Evolutionary conservation across 129 eudicot genomes (phyloP).

Genomic region (Scalesia atractyloides): DNA sequence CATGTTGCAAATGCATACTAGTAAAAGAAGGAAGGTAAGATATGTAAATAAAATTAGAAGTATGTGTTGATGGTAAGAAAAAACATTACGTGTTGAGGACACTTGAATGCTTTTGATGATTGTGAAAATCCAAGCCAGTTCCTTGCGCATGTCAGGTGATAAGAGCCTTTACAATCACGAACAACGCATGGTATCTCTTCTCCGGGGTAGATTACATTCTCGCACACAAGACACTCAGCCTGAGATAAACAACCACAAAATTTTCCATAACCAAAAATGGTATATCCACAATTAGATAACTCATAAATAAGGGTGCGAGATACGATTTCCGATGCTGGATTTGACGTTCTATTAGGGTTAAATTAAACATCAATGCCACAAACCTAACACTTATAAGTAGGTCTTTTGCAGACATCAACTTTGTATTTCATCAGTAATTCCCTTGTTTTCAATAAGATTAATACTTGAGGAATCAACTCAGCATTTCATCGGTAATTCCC

Average conservation of each 20-base stretch:
- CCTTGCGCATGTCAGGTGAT: constrained; percentile 66
- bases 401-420: neutral
- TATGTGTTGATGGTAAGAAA: neutral
- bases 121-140: constrained; percentile 44
- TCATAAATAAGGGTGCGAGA: neutral
- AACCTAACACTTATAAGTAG: neutral
- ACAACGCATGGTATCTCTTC: constrained; percentile 62
- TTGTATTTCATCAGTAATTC: neutral
- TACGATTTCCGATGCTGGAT: neutral
- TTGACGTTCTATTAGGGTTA: neutral
- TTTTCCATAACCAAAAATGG: too few species aligned
- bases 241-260: too few species aligned
- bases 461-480: too few species aligned
- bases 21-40: neutral
- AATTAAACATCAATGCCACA: neutral
- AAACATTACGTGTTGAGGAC: constrained; percentile 87
- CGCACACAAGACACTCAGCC: constrained; percentile 70
- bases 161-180: constrained; percentile 63
- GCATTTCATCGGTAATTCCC: neutral
- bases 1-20: constrained; percentile 2
- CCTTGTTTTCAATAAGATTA: neutral
- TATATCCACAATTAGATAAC: too few species aligned
- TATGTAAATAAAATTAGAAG: neutral
- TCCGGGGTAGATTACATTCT: constrained; percentile 59
- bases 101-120: constrained; percentile 61